Conservation (phyloP, 176 grass and related monocot species). For the Eleusine indica region DNA sequence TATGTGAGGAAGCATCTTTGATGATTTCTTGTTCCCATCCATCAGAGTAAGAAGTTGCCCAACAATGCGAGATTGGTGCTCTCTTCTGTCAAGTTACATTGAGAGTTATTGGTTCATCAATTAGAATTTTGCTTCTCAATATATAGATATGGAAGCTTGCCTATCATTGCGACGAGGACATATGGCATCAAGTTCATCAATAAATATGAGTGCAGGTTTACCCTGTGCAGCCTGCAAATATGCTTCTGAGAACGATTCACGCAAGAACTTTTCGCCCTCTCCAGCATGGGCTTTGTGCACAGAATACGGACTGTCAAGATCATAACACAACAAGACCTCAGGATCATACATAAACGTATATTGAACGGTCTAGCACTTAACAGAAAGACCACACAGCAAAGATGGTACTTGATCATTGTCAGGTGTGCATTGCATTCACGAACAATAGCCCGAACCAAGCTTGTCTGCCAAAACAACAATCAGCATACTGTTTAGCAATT, state of each 20-base stretch:
- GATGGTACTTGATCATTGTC: conserved; percentile 68
- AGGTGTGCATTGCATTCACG: conserved; percentile 75
- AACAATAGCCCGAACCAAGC: conserved; percentile 79
- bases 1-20: conserved; percentile 61
- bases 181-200: conserved; percentile 91
- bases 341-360: neutral
- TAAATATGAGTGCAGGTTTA: conserved; percentile 83
- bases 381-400: neutral
- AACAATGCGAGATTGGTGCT: conserved; percentile 78
- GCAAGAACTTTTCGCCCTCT: conserved; percentile 80
- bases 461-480: conserved; percentile 65
- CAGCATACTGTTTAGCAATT: conserved; percentile 7
- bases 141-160: conserved; percentile 37
- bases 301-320: conserved; percentile 57
- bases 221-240: conserved; percentile 63
- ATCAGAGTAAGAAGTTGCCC: conserved; percentile 88
- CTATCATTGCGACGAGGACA: conserved; percentile 68
- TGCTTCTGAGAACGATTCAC: conserved; percentile 80
- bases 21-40: conserved; percentile 83
- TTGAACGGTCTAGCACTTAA: neutral
- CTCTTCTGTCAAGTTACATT: conserved; percentile 55
- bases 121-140: neutral
- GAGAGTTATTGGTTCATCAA: too few relatives aligned
- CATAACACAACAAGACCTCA: neutral
- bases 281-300: conserved; percentile 86